Percentiles rank a stretch among this genome's conserved stretches.
Evolutionary conservation across 495 filamentous ascomycete species (phyloP).

Genomic region (Neurospora sp.): DNA sequence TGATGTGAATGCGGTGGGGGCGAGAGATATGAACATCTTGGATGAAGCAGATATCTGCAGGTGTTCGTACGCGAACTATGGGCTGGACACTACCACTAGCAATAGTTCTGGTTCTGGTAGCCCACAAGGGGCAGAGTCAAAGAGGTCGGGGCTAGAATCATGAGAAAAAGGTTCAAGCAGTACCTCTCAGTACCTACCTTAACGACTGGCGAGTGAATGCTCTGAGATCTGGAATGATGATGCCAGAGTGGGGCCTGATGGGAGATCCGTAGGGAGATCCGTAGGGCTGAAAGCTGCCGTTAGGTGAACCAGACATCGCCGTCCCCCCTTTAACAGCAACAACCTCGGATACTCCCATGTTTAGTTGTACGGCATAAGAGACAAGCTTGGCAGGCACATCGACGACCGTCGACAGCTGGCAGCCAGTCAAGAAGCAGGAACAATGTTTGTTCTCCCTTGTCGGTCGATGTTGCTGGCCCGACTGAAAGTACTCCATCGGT

Average conservation of each 20-base stretch:
- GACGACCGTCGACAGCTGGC: neutral
- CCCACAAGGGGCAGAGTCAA: neutral
- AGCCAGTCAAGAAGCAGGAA: neutral
- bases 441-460: neutral
- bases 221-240: neutral
- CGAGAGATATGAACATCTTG: neutral
- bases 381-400: neutral
- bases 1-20: neutral
- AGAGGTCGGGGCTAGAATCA: neutral
- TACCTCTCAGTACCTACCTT: neutral
- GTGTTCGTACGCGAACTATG: slow-evolving; percentile 17
- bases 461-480: neutral
- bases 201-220: neutral
- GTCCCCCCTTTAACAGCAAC: neutral
- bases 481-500: neutral
- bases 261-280: neutral
- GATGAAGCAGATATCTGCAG: slow-evolving; percentile 7
- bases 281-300: neutral
- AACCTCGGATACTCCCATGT: neutral
- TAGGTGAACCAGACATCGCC: neutral
- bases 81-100: neutral
- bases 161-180: neutral
- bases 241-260: neutral
- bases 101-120: neutral
- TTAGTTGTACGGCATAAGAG: neutral